Evolutionary conservation across 2,329 filamentous ascomycete species (phyloP).

Genomic region (Scopulariopsis brevicaulis): DNA sequence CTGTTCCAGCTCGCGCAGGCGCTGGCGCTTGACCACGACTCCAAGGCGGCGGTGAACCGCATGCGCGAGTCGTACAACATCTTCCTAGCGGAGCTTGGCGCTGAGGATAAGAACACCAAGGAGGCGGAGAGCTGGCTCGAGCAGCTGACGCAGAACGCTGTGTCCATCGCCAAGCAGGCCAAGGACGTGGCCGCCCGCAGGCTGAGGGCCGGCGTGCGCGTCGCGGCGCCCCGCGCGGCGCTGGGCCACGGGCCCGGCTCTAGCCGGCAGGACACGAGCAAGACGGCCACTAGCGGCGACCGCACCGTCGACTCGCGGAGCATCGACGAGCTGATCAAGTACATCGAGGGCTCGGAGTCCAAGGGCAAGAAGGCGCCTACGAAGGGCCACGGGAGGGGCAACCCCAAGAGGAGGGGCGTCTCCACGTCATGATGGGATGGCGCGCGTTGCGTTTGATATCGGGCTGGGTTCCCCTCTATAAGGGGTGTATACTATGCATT

Average conservation of each 20-base stretch:
- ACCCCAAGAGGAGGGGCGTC: conserved; percentile 42
- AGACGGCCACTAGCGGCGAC: conserved; percentile 15
- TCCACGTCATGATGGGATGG: background rate
- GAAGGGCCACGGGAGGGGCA: conserved; percentile 34
- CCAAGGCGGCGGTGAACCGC: conserved; percentile 78
- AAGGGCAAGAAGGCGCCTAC: conserved; percentile 41
- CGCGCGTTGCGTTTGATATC: background rate
- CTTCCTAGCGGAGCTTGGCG: conserved; percentile 76
- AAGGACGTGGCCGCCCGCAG: conserved; percentile 73
- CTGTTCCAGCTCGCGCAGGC: conserved; percentile 96
- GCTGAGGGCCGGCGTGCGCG: conserved; percentile 57
- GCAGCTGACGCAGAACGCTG: conserved; percentile 90
- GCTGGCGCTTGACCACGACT: conserved; percentile 87
- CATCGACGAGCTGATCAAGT: conserved; percentile 88
- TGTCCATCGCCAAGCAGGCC: conserved; percentile 85
- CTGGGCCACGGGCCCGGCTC: conserved; percentile 37
- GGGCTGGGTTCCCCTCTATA: background rate
- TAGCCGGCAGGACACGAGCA: conserved; percentile 10
- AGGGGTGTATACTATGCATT: background rate
- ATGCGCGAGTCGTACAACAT: conserved; percentile 98
- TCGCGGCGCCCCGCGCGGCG: conserved; percentile 27
- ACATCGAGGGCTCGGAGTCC: conserved; percentile 69
- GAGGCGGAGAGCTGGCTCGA: conserved; percentile 95
- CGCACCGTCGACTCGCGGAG: conserved; percentile 58
- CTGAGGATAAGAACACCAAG: conserved; percentile 94